Conservation (phyloP, 257 asterid genomes). For the Nicotiana otophora region DNA sequence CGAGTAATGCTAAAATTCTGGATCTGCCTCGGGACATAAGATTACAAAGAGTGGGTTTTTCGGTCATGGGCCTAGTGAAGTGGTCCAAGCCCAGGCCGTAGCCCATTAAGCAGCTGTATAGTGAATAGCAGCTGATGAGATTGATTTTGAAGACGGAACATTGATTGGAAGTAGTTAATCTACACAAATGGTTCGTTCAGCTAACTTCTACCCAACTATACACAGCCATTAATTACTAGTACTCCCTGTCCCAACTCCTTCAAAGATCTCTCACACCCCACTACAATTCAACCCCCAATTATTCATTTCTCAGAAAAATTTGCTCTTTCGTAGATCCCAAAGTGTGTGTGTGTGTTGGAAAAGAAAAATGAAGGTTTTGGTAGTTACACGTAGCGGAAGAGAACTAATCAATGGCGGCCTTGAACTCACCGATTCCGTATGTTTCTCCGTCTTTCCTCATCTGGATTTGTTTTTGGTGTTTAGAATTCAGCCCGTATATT, state of each 20-base stretch:
- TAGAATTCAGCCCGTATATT: too few species aligned
- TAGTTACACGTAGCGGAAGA: conserved; percentile 79
- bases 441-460: background rate
- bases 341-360: background rate
- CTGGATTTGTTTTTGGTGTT: conserved; percentile 13
- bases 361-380: conserved; percentile 61
- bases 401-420: conserved; percentile 84
- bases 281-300: background rate
- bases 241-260: background rate
- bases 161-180: conserved; percentile 6
- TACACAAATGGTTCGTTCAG: conserved; percentile 15
- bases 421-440: conserved; percentile 39
- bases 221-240: conserved; percentile 16
- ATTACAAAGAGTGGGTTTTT: background rate
- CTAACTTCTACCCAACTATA: conserved; percentile 25
- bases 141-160: background rate
- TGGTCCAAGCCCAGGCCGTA: background rate
- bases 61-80: background rate
- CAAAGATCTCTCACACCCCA: background rate
- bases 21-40: too few species aligned
- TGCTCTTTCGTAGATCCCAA: conserved; percentile 21
- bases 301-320: background rate
- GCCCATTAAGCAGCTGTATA: background rate
- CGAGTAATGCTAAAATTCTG: too few species aligned
- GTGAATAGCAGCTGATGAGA: too few species aligned